phyloP scores from a whole-genome alignment of 176 grass and related monocot species.

The Poa annua region DNA sequence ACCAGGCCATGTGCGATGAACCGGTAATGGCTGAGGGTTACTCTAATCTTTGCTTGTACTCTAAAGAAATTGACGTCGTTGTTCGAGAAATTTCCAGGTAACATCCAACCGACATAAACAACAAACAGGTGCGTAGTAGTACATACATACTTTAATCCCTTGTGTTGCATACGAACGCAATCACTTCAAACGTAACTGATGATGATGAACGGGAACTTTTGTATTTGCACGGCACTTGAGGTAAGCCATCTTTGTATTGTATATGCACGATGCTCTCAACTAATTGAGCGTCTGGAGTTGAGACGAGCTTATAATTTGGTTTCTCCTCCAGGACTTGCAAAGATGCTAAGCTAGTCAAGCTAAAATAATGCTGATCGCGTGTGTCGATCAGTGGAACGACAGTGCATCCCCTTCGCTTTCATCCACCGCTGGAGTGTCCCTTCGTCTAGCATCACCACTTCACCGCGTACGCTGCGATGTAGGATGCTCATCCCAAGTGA shows the following conservation, averaged over 20 bases:
- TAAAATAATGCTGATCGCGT: conserved; percentile 6
- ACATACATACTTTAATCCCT: not conserved
- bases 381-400: not conserved
- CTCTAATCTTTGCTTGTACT: not conserved
- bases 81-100: not conserved
- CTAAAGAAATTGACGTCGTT: too few species aligned
- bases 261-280: not conserved
- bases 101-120: not conserved
- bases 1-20: not conserved
- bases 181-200: too few species aligned
- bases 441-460: not conserved
- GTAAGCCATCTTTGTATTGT: not conserved
- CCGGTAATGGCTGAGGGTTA: too few species aligned
- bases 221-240: too few species aligned
- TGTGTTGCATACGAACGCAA: not conserved
- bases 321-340: not conserved
- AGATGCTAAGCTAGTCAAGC: not conserved
- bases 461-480: not conserved
- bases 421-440: not conserved
- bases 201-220: too few species aligned
- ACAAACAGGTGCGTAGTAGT: not conserved
- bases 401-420: not conserved
- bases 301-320: not conserved
- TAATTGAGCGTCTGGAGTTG: not conserved
- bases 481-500: not conserved